phyloP scores from a whole-genome alignment of 2,329 filamentous ascomycete genomes.

The Teratosphaeria pseudoeucalypti region DNA sequence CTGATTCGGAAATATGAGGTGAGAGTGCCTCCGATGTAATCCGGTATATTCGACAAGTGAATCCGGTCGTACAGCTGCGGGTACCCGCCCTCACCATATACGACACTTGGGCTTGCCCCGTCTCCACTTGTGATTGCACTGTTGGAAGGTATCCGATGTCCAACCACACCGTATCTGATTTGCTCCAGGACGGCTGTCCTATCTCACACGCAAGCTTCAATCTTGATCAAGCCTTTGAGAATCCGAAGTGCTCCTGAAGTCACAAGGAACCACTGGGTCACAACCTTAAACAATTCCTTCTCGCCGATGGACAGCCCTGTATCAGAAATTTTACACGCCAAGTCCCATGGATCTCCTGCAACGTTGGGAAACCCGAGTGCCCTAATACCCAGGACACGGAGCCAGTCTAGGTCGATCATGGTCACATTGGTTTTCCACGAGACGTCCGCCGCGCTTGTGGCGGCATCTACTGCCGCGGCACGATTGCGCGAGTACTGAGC shows the following conservation, averaged over 20 bases:
- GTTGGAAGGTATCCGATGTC: neutral
- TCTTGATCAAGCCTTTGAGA: neutral
- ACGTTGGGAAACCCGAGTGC: too few species aligned
- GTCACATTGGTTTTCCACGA: too few species aligned
- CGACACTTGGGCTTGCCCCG: neutral
- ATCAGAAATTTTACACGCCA: too few species aligned
- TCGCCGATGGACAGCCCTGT: too few species aligned
- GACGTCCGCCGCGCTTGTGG: too few species aligned
- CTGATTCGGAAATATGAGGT: neutral
- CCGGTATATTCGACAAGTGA: constrained; percentile 2
- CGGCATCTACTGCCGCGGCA: too few species aligned
- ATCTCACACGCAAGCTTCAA: neutral
- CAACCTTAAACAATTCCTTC: neutral
- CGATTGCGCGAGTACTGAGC: too few species aligned
- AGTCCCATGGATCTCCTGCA: too few species aligned
- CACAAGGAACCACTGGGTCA: neutral
- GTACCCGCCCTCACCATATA: neutral
- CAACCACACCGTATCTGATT: neutral
- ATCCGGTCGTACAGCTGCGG: neutral
- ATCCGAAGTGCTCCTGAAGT: neutral
- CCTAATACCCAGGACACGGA: too few species aligned
- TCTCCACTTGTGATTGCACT: neutral
- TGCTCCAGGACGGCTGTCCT: neutral
- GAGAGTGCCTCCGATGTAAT: constrained; percentile 2
- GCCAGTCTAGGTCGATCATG: too few species aligned